Conservation (phyloP, 805 yeast genomes). For the Torulaspora maleeae region DNA sequence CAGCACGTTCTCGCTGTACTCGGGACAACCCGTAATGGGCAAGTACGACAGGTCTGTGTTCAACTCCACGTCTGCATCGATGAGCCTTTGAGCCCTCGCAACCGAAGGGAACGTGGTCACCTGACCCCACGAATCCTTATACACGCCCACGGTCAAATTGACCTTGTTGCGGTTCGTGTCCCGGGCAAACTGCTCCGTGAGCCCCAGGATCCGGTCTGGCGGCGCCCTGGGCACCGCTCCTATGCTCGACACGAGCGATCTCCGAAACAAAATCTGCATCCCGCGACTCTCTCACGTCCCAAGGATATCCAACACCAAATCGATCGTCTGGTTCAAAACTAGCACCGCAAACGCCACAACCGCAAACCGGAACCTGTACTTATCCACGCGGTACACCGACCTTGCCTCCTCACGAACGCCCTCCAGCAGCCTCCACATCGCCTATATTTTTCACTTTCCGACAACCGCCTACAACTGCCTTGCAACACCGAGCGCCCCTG, state of each 20-base stretch:
- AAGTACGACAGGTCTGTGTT: conserved; percentile 53
- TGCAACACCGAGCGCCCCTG: too few species aligned
- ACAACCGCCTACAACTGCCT: neutral
- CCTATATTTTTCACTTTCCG: conserved; percentile 3
- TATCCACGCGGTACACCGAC: conserved; percentile 4
- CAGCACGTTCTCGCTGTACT: conserved; percentile 62
- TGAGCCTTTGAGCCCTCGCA: conserved; percentile 26
- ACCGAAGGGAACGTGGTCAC: conserved; percentile 34
- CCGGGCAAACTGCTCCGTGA: conserved; percentile 65
- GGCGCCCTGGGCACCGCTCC: conserved; percentile 51
- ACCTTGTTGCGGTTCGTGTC: conserved; percentile 58
- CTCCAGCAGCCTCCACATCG: conserved; percentile 7
- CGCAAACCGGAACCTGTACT: conserved; percentile 4
- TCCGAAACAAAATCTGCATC: neutral
- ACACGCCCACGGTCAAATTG: conserved; percentile 58
- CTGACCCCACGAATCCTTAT: conserved; percentile 76
- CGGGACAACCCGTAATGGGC: conserved; percentile 74
- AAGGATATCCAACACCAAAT: conserved; percentile 6
- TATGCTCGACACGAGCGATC: conserved; percentile 9
- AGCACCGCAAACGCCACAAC: conserved; percentile 5
- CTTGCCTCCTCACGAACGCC: neutral
- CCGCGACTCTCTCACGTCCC: conserved; percentile 2
- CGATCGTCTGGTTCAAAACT: conserved; percentile 6
- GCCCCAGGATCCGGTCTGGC: conserved; percentile 82
- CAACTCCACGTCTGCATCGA: conserved; percentile 46